Conservation (phyloP, 73 alveolate genomes). For the Tetrahymena borealis region DNA sequence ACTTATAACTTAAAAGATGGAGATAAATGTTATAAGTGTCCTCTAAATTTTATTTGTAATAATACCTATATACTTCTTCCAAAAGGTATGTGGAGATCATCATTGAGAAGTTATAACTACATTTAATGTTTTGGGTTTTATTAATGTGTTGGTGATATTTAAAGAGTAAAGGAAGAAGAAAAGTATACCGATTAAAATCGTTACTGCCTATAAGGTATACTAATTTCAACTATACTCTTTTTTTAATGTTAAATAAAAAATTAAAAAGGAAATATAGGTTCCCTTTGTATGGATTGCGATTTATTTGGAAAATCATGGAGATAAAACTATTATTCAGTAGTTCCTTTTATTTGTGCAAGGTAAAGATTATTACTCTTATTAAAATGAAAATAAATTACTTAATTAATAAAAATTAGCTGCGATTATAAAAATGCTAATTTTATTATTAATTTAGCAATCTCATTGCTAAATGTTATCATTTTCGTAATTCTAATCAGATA, state of each 20-base stretch:
- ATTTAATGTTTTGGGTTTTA: neutral
- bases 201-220: neutral
- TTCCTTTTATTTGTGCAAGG: neutral
- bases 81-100: neutral
- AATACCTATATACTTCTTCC: neutral
- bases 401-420: neutral
- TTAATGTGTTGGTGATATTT: neutral
- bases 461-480: neutral
- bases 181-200: neutral
- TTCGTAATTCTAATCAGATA: neutral
- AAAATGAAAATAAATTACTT: neutral
- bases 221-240: neutral
- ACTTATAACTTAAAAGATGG: neutral
- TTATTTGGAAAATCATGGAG: neutral
- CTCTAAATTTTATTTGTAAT: neutral
- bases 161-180: neutral
- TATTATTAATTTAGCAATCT: neutral
- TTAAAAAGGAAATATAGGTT: neutral
- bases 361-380: neutral
- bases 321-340: neutral
- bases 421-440: neutral
- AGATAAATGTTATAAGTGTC: neutral
- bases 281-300: neutral
- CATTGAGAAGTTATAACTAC: neutral
- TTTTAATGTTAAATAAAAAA: neutral